These are phyloP conservation scores for Cadophora sp. DNA, from an alignment of 2,329 filamentous ascomycete species.

Conservation along the genomic window DNA sequence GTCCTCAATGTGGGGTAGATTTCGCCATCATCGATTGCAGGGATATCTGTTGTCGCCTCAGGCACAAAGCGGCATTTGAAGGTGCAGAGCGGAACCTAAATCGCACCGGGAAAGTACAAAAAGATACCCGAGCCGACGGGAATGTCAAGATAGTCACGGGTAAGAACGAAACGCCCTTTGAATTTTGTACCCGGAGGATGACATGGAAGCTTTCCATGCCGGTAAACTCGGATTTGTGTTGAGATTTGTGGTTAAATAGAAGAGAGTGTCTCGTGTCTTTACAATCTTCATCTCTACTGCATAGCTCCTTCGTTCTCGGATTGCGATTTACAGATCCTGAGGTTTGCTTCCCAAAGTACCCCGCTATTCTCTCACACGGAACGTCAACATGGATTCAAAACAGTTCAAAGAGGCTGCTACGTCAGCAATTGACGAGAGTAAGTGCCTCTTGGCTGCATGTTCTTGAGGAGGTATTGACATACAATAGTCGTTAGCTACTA, in stretches of 20 bases:
- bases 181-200: background rate
- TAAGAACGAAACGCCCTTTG: background rate
- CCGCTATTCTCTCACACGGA: background rate
- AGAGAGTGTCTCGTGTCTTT: background rate
- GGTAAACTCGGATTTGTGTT: background rate
- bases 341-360: background rate
- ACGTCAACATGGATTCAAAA: constrained; percentile 71
- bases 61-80: constrained; percentile 15
- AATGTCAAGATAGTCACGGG: background rate
- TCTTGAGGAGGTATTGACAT: constrained; percentile 26
- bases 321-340: background rate
- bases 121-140: background rate
- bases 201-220: background rate
- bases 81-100: background rate
- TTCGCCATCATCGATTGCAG: constrained; percentile 10
- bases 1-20: constrained; percentile 26
- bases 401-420: constrained; percentile 81
- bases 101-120: background rate
- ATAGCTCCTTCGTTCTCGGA: background rate
- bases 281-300: background rate
- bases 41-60: constrained; percentile 4
- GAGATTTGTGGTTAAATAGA: background rate
- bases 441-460: constrained; percentile 43
- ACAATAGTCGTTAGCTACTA: constrained; percentile 81
- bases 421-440: constrained; percentile 83